Base-by-base conservation (phyloP, 2,329 filamentous ascomycete genomes). In the Ambrosiella beaveri region DNA sequence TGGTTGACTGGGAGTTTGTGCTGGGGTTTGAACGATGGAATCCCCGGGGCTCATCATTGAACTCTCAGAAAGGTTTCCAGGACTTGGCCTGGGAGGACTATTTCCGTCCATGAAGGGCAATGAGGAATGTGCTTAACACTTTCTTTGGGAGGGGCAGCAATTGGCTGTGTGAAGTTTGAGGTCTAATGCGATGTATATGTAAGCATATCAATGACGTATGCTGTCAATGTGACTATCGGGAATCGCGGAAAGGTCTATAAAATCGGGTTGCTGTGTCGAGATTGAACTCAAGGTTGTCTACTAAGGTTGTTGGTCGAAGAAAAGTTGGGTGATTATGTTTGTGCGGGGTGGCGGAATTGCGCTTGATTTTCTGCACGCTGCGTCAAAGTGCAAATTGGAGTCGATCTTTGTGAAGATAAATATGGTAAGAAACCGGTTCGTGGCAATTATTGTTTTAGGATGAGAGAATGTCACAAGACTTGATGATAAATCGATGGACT, bases 1-100 rank as follows among this genome's bases (percentile, higher is more conserved):
- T 41, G 41, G n/a, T 35, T 56, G 59, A 19, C 51, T 13, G 12
- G 56, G 59, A 36, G 59, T 60, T 35, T 58, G 51, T 6, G 52
- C 52, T 7, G 56, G 59, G 27, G 59, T 60, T n/a, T 47, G 44
- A 11, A 47, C 45, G 38, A 45, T 54, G n/a, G 47, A 55, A 35
- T 55, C 40, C n/a, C 15, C 40, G 2, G 59, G 59, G 36, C 56
- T 60, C 40, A 56, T 53, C 8, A 58, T 12, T 6, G 56, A 44
- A 27, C 44, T 35, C 13, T 60, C 59, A n/a, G 56, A 51, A 9
- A 38, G 17, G 7, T 44, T 47, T 13, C 59, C 52, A 11, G 55
- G 38, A 49, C 56, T 57, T 11, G 59, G 45, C 19, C 44, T 9
- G 39, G 36, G 19, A 27, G 59, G 59, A 37, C 56, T 60, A n/a